A percentile compares a stretch with the other conserved stretches of the same genome.
phyloP scores from a whole-genome alignment of 2,329 filamentous ascomycete species.

The Lachnellula subtilissima region DNA sequence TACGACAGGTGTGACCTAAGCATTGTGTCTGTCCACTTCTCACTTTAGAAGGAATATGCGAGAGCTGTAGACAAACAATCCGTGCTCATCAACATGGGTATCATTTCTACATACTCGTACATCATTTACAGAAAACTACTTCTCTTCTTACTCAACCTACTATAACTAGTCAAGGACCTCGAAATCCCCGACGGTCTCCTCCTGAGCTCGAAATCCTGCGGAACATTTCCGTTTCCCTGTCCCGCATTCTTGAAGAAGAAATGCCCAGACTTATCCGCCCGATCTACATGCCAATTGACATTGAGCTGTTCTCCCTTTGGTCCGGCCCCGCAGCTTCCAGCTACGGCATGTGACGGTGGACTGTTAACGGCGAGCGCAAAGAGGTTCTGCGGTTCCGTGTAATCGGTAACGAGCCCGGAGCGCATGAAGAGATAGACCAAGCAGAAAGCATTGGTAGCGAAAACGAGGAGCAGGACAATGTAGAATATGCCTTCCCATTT shows the following conservation, averaged over 20 bases:
- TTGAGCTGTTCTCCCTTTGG: constrained; percentile 34
- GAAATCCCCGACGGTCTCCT: constrained; percentile 1
- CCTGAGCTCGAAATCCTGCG: constrained; percentile 11
- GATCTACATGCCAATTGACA: constrained; percentile 39
- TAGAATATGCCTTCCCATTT: constrained; percentile 64
- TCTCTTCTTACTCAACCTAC: constrained; percentile 18
- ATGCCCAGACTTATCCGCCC: constrained; percentile 46
- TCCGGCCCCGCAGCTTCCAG: constrained; percentile 52
- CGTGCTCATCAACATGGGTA: not conserved
- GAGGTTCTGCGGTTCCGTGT: constrained; percentile 71
- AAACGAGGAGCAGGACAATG: constrained; percentile 58
- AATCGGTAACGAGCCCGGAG: constrained; percentile 66
- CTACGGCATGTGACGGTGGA: constrained; percentile 46
- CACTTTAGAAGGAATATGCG: too few species aligned
- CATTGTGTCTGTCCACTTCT: too few species aligned
- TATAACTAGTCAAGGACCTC: constrained; percentile 17
- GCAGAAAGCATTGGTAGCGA: constrained; percentile 62
- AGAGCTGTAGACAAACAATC: not conserved
- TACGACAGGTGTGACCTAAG: too few species aligned
- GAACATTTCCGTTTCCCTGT: not conserved
- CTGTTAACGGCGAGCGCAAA: constrained; percentile 68
- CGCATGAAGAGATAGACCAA: constrained; percentile 54
- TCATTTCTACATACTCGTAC: not conserved
- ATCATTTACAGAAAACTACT: constrained; percentile 15
- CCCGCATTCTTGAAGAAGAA: constrained; percentile 47